Evolutionary conservation across 2,329 filamentous ascomycete species (phyloP), one percentile per base, ranked within the genome.

Genomic region (Xylariaceae sp.): DNA sequence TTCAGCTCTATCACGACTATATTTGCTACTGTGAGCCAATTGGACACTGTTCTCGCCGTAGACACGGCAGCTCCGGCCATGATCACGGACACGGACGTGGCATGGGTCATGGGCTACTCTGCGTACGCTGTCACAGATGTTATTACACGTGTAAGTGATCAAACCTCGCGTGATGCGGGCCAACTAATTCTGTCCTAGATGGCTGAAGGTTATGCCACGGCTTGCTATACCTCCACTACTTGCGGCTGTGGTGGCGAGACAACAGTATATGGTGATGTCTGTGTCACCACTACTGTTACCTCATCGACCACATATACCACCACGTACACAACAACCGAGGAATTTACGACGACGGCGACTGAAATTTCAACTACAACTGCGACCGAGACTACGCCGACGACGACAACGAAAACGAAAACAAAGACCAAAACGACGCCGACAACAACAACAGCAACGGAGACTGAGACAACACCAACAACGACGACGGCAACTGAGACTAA

Each of bases 401-500:
- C 33, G 9, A 17, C 8, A 4, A 34, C 13, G 4, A 12, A 17
- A 16, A 38, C 39, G 4, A 9, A 9, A 9, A 33, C 31, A 9
- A 16, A 33, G 8, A 33, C 15, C 9, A 7, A 9, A n/a, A 16
- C 15, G 11, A 8, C 24, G 13, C 19, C 39, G 13, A 42, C 29
- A n/a, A 37, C 39, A 18, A 19, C 22, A 19, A 29, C 26, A 28
- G 6, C 19, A 16, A 37, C 19, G 17, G 8, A 37, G 22, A 19
- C 36, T 4, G 18, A 34, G 8, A 33, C 31, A 7, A 7, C 15
- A 33, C 31, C 31, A 16, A 9, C 30, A 44, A 48, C 42, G 12
- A 42, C 36, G 24, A 49, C 45, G 16, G 44, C 48, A 19, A 33
- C 31, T 33, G 31, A 33, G 13, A 33, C 17, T 16, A n/a, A 11